Evolutionary conservation across 1,284 basidiomycete genomes (phyloP).

Genomic region (Tremellales sp.): DNA sequence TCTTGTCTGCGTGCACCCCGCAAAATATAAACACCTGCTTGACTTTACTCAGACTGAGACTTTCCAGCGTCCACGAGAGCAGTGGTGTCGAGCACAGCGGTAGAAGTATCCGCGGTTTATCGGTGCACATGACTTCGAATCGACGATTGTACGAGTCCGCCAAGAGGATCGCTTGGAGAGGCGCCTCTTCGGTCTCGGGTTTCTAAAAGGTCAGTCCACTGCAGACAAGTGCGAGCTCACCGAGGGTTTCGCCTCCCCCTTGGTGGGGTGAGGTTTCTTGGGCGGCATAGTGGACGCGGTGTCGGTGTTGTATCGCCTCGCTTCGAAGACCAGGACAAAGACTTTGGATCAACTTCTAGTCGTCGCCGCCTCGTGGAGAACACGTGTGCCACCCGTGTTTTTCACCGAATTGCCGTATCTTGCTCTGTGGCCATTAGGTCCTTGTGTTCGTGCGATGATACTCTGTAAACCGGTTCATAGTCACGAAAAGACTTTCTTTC

Average conservation of each 20-base stretch:
- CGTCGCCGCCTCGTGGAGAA: neutral
- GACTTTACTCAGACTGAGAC: conserved; percentile 83
- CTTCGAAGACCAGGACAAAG: neutral
- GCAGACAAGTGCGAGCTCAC: conserved; percentile 10
- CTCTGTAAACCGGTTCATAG: no score
- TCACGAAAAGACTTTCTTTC: no score
- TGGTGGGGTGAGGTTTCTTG: conserved; percentile 33
- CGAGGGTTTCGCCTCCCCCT: conserved; percentile 24
- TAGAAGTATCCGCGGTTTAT: conserved; percentile 79
- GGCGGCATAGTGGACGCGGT: conserved; percentile 33
- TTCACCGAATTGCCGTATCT: no score
- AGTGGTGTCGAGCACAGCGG: conserved; percentile 91
- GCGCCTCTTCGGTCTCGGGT: conserved; percentile 61
- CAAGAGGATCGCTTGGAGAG: conserved; percentile 85
- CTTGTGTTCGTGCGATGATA: no score
- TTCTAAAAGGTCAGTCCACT: conserved; percentile 24
- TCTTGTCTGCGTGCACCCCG: conserved; percentile 76
- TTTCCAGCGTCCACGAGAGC: conserved; percentile 94
- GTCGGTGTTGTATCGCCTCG: neutral
- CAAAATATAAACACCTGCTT: conserved; percentile 94
- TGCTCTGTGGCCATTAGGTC: no score
- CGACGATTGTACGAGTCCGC: conserved; percentile 93
- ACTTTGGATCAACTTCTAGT: neutral
- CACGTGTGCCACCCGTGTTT: conserved; percentile 1
- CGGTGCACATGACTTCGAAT: conserved; percentile 79